Base-by-base conservation (phyloP, 2,329 filamentous ascomycete genomes). In the Penicillium sumatraense region DNA sequence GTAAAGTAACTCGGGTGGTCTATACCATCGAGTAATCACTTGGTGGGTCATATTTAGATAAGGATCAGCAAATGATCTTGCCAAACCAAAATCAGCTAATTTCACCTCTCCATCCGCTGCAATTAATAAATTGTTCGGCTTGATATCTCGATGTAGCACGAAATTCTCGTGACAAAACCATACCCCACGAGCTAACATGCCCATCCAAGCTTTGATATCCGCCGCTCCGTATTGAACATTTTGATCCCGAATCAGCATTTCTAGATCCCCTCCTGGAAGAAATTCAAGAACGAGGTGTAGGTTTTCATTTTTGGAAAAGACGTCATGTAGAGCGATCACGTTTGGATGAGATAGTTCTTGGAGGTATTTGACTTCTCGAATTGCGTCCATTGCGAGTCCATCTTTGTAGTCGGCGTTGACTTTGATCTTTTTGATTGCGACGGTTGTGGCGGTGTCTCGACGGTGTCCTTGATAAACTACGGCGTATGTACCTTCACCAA, bases 201-300 rank as follows among this genome's bases (percentile, higher is more conserved):
- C 90, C 88, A 97, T 96, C 95, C 95, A 99, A 14, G 92, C 89
- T 75, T 99, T 99, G 74, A 98, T 92, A 74, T 99, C 95, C 16
- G 90, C 89, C 10, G 86, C 85, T 58, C 90, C 90, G 74, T 98
- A 98, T 51, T 87, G 86, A 44, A 97, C 88, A 51, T 88, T 84
- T 26, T 84, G 86, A 75, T 98, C 93, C 72, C 91, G 90, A 73
- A 96, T 96, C 56, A 99, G 85, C 83, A 93, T 91, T 75, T 98
- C 91, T 24, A 99, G 83, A 75, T 99, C 95, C 62, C 95, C 93
- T n/a, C 91, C 85, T 0, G 93, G 93, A 3, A 98, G 83, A 74
- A 89, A 96, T 76, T 99, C 95, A 65, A 99, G 86, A 21, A 99
- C 95, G 8, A 99, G 85, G 70, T 96, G 96, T 63, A 99, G 86